These are phyloP conservation scores for Colletotrichum scovillei DNA, from an alignment of 2,329 filamentous ascomycete species.

Conservation along the genomic window DNA sequence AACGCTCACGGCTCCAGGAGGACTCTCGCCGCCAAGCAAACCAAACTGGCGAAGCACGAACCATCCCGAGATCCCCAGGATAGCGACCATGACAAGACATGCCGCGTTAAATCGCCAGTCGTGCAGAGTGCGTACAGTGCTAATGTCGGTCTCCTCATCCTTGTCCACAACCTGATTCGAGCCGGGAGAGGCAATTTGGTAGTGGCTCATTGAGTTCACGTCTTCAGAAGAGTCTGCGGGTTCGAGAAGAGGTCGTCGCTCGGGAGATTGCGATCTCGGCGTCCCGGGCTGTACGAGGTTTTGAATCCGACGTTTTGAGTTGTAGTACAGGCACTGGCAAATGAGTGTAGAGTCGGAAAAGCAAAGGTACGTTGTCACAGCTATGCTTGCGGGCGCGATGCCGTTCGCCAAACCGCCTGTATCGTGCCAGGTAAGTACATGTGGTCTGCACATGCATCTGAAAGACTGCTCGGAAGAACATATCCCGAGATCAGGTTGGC, in stretches of 20 bases:
- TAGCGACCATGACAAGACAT: neutral
- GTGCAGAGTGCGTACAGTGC: neutral
- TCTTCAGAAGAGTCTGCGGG: neutral
- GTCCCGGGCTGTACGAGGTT: neutral
- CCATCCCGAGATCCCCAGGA: constrained; percentile 1
- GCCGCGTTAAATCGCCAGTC: constrained; percentile 18
- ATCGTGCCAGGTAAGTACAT: neutral
- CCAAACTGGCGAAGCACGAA: neutral
- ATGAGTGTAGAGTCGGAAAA: constrained; percentile 27
- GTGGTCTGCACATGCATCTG: neutral
- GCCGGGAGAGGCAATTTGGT: neutral
- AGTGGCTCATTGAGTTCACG: neutral
- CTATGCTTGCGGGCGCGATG: constrained; percentile 22
- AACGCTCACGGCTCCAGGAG: neutral
- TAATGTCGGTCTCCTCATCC: neutral
- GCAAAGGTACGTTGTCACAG: constrained; percentile 17
- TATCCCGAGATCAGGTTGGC: neutral
- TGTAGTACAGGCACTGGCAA: constrained; percentile 26
- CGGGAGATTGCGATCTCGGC: neutral
- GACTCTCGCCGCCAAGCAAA: neutral
- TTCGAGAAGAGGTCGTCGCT: neutral
- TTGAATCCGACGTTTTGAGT: neutral
- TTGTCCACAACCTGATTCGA: neutral
- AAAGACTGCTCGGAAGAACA: neutral
- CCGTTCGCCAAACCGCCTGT: constrained; percentile 12